Base-by-base conservation (phyloP, 257 asterid genomes). In the Plantago elongata region DNA sequence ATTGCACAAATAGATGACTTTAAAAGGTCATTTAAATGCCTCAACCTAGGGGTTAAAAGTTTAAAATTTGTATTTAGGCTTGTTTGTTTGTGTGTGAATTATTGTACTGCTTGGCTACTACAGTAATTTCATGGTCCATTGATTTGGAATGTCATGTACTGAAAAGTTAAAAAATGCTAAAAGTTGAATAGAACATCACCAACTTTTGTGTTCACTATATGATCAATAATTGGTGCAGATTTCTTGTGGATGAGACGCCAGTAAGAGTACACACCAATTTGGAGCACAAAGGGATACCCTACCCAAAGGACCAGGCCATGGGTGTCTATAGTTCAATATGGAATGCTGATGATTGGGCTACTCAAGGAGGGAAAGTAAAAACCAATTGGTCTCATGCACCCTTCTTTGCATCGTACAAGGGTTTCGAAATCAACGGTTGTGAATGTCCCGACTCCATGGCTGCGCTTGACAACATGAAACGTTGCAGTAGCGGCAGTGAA, bases 281-380 rank as follows among this genome's bases (percentile, higher is more conserved):
- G 68, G 97, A 87, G 65, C 84, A 83, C 64, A 85, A 61, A 44
- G 97, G 96, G 3, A 77, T 90, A 13, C 95, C 97, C 4, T 90
- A 57, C 12, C 97, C 97, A 3, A 85, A 79, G 62, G 95, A 90
- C 57, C 97, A 90, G 72, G 71, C 95, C 13, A 87, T 90, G 97
- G 94, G 90, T 0, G 89, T 90, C 0, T 87, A 87, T 59, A 90
- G 96, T 74, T 90, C 97, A 0, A 84, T 90, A 4, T 90, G 97
- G 97, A 90, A 87, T 46, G 97, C 97, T 0, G 97, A 90, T 38
- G 97, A 90, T 57, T 90, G 97, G 97, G 97, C 97, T 15, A 90
- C 97, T 0, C 97, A 90, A 49, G 97, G 97, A 0, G 97, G 97
- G 0, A 64, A 74, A n/a, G 90, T 90, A 1, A 87, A 90, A 76